Evolutionary conservation across 2,329 filamentous ascomycete genomes (phyloP), one percentile per base, ranked within the genome.

Genomic region (Colletotrichum liriopes): DNA sequence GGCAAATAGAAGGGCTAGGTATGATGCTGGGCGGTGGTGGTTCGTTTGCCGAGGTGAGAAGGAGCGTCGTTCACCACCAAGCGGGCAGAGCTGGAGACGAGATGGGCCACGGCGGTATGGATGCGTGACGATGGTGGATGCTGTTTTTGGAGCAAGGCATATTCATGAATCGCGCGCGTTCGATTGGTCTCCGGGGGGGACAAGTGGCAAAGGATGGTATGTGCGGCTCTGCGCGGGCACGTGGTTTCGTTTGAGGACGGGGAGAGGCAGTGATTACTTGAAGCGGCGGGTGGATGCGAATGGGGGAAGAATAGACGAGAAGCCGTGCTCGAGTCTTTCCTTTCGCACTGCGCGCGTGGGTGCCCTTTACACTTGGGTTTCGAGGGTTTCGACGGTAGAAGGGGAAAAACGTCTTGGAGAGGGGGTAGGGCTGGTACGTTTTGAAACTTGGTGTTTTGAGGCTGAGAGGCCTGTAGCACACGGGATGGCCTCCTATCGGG

Each of bases 141-240:
- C 18, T 23, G 35, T 63, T 23, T 45, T 29, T 29, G 47, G 41
- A 29, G 60, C 32, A 23, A 18, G 6, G 8, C 5, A 23, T 16
- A 20, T 58, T 39, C 63, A 47, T 29, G 41, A 47, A 26, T 58
- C 63, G 52, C 18, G 45, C 37, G 8, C 4, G 35, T 18, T 62
- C 43, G 43, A 37, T 23, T 37, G 16, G 29, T 23, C 14, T 5
- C 18, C 1, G 12, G 32, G 16, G 23, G 29, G 29, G 6, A 32
- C 1, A 11, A 35, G 23, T 37, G 35, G 41, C 12, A 43, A 49
- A 39, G 26, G 47, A 20, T 43, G 32, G 45, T 32, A 12, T 16
- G 60, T 41, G 35, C 45, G 63, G 67, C 63, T 71, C 47, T 56
- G 63, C 64, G 55, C 45, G 41, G 67, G 61, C 61, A 70, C 67